Conservation (phyloP, 805 yeast genomes). For the Suhomyces sp. region DNA sequence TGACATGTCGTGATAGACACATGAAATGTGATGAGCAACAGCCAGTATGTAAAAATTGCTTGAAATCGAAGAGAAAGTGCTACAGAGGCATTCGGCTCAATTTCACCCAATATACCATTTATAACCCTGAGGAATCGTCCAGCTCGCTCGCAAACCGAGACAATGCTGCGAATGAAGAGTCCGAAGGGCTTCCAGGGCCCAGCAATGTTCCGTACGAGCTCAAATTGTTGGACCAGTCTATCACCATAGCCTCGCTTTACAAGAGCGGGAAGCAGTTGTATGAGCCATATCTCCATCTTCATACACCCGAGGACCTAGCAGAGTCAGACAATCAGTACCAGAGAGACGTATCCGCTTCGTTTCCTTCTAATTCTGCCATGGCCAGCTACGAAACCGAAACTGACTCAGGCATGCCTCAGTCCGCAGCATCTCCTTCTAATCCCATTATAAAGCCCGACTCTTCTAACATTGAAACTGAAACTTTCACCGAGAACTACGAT, state of each 20-base stretch:
- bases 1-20: constrained; percentile 62
- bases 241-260: constrained; percentile 41
- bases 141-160: constrained; percentile 5
- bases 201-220: constrained; percentile 3
- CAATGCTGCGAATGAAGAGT: not conserved
- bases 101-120: constrained; percentile 41
- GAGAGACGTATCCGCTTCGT: constrained; percentile 15
- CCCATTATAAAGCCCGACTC: not conserved
- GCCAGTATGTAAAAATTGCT: constrained; percentile 59
- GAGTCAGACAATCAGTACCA: constrained; percentile 32
- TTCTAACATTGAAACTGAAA: constrained; percentile 8
- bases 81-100: constrained; percentile 46
- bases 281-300: constrained; percentile 30
- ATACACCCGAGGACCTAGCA: constrained; percentile 25
- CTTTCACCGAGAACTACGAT: constrained; percentile 22
- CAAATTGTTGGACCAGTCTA: constrained; percentile 40
- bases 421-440: not conserved
- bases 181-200: not conserved
- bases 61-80: constrained; percentile 47
- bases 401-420: not conserved
- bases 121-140: constrained; percentile 26
- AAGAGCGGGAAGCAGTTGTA: constrained; percentile 31
- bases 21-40: constrained; percentile 65
- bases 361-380: constrained; percentile 8
- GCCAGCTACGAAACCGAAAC: not conserved